Evolutionary conservation across 805 yeast species (phyloP).

Genomic region (Tetrapisispora pingtungensis): DNA sequence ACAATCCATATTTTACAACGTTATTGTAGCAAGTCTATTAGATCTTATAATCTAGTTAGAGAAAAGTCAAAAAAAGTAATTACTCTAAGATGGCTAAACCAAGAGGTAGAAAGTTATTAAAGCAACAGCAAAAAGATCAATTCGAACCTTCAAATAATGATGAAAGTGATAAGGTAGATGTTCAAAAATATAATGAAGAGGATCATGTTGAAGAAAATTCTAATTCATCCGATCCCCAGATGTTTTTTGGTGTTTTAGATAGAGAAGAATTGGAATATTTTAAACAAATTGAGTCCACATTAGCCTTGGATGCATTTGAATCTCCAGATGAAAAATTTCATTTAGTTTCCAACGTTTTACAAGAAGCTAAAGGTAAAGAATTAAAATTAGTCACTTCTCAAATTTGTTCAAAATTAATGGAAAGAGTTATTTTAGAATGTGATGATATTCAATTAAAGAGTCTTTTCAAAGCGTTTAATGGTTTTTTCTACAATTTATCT

Average conservation of each 20-base stretch:
- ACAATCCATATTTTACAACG: too few relatives aligned
- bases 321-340: conserved; percentile 60
- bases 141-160: conserved; percentile 12
- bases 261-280: conserved; percentile 80
- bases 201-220: not conserved
- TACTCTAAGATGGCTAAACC: conserved; percentile 18
- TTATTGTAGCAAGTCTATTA: too few relatives aligned
- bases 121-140: conserved; percentile 20
- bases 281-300: conserved; percentile 81
- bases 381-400: conserved; percentile 87
- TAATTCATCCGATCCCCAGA: conserved; percentile 13
- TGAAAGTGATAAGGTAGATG: conserved; percentile 4
- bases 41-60: too few relatives aligned
- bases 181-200: conserved; percentile 9
- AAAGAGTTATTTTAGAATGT: conserved; percentile 65
- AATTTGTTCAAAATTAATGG: conserved; percentile 87
- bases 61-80: not conserved
- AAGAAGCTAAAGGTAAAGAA: conserved; percentile 83
- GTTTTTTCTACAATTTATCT: conserved; percentile 67
- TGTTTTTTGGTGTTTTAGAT: conserved; percentile 83
- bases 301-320: conserved; percentile 71
- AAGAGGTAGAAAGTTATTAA: conserved; percentile 35
- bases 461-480: conserved; percentile 56
- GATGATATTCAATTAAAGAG: conserved; percentile 54
- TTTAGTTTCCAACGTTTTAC: conserved; percentile 68